Conservation (phyloP, 2,329 filamentous ascomycete genomes). For the Cytospora piceicola region DNA sequence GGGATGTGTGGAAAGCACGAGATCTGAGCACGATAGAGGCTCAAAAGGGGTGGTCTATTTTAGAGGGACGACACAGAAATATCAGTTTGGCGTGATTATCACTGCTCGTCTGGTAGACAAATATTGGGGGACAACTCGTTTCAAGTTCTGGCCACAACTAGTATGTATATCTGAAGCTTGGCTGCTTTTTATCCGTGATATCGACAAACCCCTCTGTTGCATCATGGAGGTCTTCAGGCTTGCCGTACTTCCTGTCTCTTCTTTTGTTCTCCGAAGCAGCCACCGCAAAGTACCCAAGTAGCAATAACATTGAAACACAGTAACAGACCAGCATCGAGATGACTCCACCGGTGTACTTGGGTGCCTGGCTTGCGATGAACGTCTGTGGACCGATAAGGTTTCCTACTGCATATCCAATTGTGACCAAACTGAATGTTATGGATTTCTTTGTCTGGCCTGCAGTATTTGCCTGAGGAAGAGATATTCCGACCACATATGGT, state of each 20-base stretch:
- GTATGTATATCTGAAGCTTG: constrained; percentile 37
- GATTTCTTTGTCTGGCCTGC: constrained; percentile 45
- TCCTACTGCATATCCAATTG: constrained; percentile 46
- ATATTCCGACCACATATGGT: constrained; percentile 37
- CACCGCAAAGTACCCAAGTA: constrained; percentile 40
- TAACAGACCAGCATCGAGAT: constrained; percentile 43
- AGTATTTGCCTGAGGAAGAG: constrained; percentile 37
- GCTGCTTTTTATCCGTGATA: constrained; percentile 34
- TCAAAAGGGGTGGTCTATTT: constrained; percentile 22
- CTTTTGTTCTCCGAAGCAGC: constrained; percentile 35
- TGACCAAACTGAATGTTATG: constrained; percentile 43
- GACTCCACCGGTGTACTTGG: constrained; percentile 43
- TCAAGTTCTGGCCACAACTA: constrained; percentile 10
- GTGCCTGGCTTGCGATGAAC: constrained; percentile 44
- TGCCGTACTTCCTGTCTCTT: constrained; percentile 36
- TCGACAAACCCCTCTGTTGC: constrained; percentile 35
- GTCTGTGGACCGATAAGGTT: constrained; percentile 49
- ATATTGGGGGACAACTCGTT: background rate
- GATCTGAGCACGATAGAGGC: constrained; percentile 32
- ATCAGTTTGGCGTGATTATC: constrained; percentile 35
- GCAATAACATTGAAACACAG: constrained; percentile 39
- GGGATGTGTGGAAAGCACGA: constrained; percentile 38
- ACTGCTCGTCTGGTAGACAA: background rate
- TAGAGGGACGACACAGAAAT: constrained; percentile 29
- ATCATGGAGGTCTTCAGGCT: constrained; percentile 32